A percentile compares a stretch with the other conserved stretches of the same genome.
Evolutionary conservation across 1,139 yeast species (phyloP).

Genomic region (Zygosaccharomyces pseudobailii): DNA sequence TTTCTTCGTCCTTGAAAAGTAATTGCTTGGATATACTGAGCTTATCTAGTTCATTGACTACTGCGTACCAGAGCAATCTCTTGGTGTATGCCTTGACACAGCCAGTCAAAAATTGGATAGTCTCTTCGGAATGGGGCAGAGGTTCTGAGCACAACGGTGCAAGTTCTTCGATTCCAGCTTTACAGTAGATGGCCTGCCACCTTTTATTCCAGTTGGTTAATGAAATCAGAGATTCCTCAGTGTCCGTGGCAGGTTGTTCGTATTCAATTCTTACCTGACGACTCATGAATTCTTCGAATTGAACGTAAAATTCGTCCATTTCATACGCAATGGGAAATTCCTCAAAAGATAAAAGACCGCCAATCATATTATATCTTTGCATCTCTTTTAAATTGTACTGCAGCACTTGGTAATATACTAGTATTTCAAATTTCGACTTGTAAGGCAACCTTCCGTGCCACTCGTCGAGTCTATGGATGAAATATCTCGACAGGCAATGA

Average conservation of each 20-base stretch:
- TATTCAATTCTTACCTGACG: conserved; percentile 9
- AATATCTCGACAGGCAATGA: conserved; percentile 25
- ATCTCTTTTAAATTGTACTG: conserved; percentile 16
- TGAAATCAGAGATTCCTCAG: conserved; percentile 12
- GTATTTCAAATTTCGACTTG: conserved; percentile 29
- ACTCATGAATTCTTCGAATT: conserved; percentile 27
- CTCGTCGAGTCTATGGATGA: conserved; percentile 31
- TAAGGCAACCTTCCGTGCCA: conserved; percentile 23
- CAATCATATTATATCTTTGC: conserved; percentile 15
- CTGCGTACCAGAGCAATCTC: conserved; percentile 18
- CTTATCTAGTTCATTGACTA: conserved; percentile 20
- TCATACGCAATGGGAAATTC: conserved; percentile 34
- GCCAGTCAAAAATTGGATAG: conserved; percentile 11
- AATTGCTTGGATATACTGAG: conserved; percentile 13
- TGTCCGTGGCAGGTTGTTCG: conserved; percentile 4
- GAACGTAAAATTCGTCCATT: conserved; percentile 27
- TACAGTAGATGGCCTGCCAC: conserved; percentile 28
- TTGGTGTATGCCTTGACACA: conserved; percentile 17
- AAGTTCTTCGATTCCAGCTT: conserved; percentile 20
- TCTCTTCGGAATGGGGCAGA: conserved; percentile 12
- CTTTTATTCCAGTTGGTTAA: conserved; percentile 27
- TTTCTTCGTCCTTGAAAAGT: conserved; percentile 1
- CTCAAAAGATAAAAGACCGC: conserved; percentile 17
- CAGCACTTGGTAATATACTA: conserved; percentile 26
- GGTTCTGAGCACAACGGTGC: conserved; percentile 16